A percentile compares a stretch with the other conserved stretches of the same genome.
phyloP scores from a whole-genome alignment of 805 yeast genomes.

The Candida succiphila region DNA sequence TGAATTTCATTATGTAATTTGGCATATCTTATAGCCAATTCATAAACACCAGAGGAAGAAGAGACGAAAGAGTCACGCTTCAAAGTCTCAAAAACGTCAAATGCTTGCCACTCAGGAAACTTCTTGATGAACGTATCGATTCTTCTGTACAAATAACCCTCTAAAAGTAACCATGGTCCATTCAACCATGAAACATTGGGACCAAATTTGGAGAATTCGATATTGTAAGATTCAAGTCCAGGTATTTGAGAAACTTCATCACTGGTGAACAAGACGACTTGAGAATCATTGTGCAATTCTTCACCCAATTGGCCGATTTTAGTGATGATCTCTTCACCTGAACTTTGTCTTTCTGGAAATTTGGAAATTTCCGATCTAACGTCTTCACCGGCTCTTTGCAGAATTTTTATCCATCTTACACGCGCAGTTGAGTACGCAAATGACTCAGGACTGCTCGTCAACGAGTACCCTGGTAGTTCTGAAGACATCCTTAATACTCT shows the following conservation, averaged over 20 bases:
- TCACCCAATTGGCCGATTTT: slow-evolving; percentile 34
- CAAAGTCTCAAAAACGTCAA: slow-evolving; percentile 64
- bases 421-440: slow-evolving; percentile 77
- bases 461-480: slow-evolving; percentile 35
- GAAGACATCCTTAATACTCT: background rate
- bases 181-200: slow-evolving; percentile 53
- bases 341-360: background rate
- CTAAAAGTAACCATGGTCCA: slow-evolving; percentile 88
- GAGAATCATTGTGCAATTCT: slow-evolving; percentile 32
- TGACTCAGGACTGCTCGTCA: slow-evolving; percentile 60
- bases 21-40: slow-evolving; percentile 59
- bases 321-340: slow-evolving; percentile 12
- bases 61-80: slow-evolving; percentile 69
- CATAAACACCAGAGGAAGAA: slow-evolving; percentile 70
- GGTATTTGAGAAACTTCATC: slow-evolving; percentile 24
- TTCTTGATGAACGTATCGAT: slow-evolving; percentile 36
- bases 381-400: slow-evolving; percentile 61
- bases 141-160: slow-evolving; percentile 73
- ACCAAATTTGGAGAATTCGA: slow-evolving; percentile 28
- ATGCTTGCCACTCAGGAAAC: slow-evolving; percentile 36
- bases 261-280: slow-evolving; percentile 34
- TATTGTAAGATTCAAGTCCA: slow-evolving; percentile 52
- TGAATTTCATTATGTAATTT: slow-evolving; percentile 25
- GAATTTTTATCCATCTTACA: slow-evolving; percentile 80
- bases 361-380: slow-evolving; percentile 18